phyloP scores from a whole-genome alignment of 176 grass and related monocot species.

The Musa itinerans region DNA sequence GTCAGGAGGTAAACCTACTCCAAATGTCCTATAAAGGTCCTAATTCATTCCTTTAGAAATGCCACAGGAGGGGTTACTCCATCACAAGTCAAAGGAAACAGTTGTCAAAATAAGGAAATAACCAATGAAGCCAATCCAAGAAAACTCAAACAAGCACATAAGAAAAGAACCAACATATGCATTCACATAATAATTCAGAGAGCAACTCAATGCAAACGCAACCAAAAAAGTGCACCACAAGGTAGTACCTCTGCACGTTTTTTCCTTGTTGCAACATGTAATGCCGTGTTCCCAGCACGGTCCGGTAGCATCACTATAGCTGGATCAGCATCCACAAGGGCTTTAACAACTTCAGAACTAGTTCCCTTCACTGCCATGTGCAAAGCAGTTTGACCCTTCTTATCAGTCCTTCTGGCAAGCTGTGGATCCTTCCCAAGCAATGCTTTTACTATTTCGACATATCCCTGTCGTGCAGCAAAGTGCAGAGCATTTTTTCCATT shows the following conservation, averaged over 20 bases:
- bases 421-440: conserved; percentile 27
- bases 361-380: conserved; percentile 97
- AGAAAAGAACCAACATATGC: not conserved
- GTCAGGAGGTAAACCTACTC: too few relatives aligned
- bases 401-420: conserved; percentile 56
- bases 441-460: conserved; percentile 64
- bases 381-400: conserved; percentile 89
- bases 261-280: conserved; percentile 89
- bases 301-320: conserved; percentile 93
- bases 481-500: conserved; percentile 91
- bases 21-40: too few relatives aligned
- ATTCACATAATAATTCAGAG: too few relatives aligned
- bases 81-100: too few relatives aligned
- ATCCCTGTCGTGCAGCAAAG: conserved; percentile 74
- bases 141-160: not conserved
- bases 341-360: conserved; percentile 44
- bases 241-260: conserved; percentile 76
- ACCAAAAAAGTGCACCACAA: not conserved
- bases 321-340: conserved; percentile 69
- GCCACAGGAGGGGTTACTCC: too few relatives aligned
- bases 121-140: not conserved
- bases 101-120: too few relatives aligned
- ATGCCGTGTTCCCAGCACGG: conserved; percentile 73
- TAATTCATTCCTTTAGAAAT: too few relatives aligned
- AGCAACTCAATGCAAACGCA: not conserved